phyloP scores from a whole-genome alignment of 2,329 filamentous ascomycete genomes.

The Apiospora malaysiana region DNA sequence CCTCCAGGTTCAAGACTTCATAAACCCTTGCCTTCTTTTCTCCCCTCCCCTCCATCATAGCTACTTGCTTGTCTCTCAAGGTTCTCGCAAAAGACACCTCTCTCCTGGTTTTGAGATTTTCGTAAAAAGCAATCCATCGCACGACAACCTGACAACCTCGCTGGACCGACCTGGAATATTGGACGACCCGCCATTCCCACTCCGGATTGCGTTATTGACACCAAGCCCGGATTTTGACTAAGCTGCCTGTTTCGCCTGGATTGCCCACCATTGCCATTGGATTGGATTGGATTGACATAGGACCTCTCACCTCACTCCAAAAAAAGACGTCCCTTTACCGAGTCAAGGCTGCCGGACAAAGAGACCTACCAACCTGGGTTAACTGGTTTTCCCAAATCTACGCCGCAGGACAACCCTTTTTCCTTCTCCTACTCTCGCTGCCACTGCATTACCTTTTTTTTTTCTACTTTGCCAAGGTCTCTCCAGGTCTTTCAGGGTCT shows the following conservation, averaged over 20 bases:
- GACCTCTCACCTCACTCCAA: not conserved
- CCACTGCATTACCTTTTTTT: not conserved
- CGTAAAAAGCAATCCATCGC: slow-evolving; percentile 10
- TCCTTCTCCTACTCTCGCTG: not conserved
- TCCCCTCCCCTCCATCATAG: not conserved
- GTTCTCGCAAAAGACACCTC: not conserved
- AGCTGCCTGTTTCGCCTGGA: slow-evolving; percentile 15
- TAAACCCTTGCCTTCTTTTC: not conserved
- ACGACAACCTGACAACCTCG: slow-evolving; percentile 16
- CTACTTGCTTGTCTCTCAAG: not conserved
- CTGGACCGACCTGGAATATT: slow-evolving; percentile 16
- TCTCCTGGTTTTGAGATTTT: not conserved
- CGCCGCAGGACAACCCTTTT: slow-evolving; percentile 7
- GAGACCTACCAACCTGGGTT: not conserved
- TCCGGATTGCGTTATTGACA: slow-evolving; percentile 17
- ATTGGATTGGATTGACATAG: slow-evolving; percentile 6
- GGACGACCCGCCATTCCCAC: slow-evolving; percentile 16
- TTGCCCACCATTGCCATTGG: slow-evolving; percentile 1
- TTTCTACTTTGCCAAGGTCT: not conserved
- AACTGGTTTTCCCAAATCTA: not conserved
- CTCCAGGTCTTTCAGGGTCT: too few species aligned
- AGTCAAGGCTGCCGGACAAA: slow-evolving; percentile 13
- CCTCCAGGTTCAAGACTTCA: slow-evolving; percentile 7
- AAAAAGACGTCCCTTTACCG: slow-evolving; percentile 5
- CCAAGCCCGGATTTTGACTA: slow-evolving; percentile 14